A percentile compares a stretch with the other conserved stretches of the same genome.
These are phyloP conservation scores for Spathaspora girioi DNA, from an alignment of 805 yeast species.

Conservation along the genomic window DNA sequence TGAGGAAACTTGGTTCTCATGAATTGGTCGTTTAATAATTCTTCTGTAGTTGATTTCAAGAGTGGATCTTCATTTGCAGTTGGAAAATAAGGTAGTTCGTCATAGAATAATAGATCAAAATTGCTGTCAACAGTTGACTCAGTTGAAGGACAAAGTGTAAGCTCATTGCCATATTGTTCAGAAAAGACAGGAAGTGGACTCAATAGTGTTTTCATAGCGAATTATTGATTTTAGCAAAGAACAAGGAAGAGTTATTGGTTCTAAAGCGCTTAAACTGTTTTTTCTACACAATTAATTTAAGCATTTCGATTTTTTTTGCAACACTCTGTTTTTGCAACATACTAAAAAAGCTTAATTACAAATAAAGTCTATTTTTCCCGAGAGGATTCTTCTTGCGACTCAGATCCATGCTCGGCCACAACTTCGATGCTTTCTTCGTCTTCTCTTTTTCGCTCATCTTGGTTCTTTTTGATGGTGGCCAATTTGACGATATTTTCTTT, in stretches of 20 bases:
- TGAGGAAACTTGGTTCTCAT: slow-evolving; percentile 12
- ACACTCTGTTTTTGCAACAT: not conserved
- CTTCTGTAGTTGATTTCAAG: slow-evolving; percentile 10
- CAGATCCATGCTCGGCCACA: not conserved
- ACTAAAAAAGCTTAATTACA: not conserved
- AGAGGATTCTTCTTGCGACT: not conserved
- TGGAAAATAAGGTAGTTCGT: slow-evolving; percentile 19
- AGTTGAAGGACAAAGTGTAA: not conserved
- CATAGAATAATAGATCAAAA: not conserved
- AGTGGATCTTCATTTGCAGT: slow-evolving; percentile 13
- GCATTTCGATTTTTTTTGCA: not conserved
- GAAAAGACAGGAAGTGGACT: not conserved
- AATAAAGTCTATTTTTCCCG: not conserved
- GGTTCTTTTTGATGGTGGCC: slow-evolving; percentile 22
- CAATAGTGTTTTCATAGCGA: not conserved
- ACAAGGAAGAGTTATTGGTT: not conserved
- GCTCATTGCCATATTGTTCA: not conserved
- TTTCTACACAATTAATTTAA: not conserved
- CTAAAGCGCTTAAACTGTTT: not conserved
- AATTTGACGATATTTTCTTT: slow-evolving; percentile 20
- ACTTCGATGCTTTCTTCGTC: not conserved
- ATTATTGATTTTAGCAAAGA: not conserved
- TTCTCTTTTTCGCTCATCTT: slow-evolving; percentile 12
- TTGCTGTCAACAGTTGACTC: not conserved
- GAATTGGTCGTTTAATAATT: slow-evolving; percentile 18